Evolutionary conservation across 164 flowering plant species (phyloP).

Genomic region (Magnolia sinica): DNA sequence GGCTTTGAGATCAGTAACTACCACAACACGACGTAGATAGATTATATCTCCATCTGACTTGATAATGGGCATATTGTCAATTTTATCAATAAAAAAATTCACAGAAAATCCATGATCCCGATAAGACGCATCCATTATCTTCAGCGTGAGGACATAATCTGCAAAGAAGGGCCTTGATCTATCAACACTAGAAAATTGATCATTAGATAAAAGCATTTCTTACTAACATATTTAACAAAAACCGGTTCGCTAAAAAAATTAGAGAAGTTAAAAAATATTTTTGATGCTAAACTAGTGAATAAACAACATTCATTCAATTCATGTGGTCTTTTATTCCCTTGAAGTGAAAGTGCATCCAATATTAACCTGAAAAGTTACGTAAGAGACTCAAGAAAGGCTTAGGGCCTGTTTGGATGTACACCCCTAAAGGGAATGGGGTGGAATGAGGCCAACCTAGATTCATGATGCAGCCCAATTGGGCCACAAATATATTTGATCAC

Average conservation of each 20-base stretch:
- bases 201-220: not conserved
- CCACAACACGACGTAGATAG: conserved; percentile 47
- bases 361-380: no score
- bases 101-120: conserved; percentile 40
- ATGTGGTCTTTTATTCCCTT: no score
- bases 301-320: not conserved
- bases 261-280: not conserved
- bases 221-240: no score
- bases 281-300: not conserved
- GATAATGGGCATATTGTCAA: conserved; percentile 52
- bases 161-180: not conserved
- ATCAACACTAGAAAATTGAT: not conserved
- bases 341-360: no score
- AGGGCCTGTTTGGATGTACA: no score
- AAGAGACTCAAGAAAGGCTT: no score
- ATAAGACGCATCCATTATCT: conserved; percentile 52
- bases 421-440: no score
- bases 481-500: no score
- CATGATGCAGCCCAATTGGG: no score
- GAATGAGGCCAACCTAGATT: no score
- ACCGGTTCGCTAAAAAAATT: not conserved
- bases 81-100: conserved; percentile 43
- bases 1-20: conserved; percentile 17
- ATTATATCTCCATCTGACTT: conserved; percentile 53
- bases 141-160: conserved; percentile 53